Percentiles rank a stretch among this genome's conserved stretches.
These are phyloP conservation scores for Selenicereus undatus DNA, from an alignment of 148 eudicot genomes.

Conservation along the genomic window DNA sequence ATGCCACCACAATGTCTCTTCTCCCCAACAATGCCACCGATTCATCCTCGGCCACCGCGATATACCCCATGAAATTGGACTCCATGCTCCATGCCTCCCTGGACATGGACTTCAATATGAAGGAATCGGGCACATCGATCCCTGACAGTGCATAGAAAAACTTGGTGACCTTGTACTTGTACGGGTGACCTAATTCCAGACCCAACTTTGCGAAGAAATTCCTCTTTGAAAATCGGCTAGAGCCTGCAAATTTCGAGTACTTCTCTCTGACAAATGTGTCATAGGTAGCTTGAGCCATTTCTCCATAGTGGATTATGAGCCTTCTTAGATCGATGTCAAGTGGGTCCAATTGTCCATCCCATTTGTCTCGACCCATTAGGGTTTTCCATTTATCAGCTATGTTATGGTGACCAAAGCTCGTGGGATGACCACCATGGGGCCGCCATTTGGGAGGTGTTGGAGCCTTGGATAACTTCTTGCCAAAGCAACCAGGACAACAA, in stretches of 20 bases:
- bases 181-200: conserved; percentile 25
- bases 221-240: conserved; percentile 35
- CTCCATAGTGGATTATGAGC: conserved; percentile 69
- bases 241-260: conserved; percentile 52
- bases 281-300: conserved; percentile 67
- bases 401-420: conserved; percentile 6
- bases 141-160: conserved; percentile 53
- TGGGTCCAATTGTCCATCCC: conserved; percentile 67
- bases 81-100: conserved; percentile 54
- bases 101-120: conserved; percentile 40
- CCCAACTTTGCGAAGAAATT: conserved; percentile 43
- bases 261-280: conserved; percentile 51
- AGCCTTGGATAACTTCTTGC: neutral
- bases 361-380: conserved; percentile 58
- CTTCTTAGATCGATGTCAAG: conserved; percentile 59
- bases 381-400: conserved; percentile 57
- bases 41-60: conserved; percentile 59
- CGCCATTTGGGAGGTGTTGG: neutral
- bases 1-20: conserved; percentile 63
- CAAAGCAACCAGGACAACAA: neutral
- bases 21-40: conserved; percentile 46
- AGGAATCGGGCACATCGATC: conserved; percentile 30
- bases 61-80: conserved; percentile 71
- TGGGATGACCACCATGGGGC: neutral
- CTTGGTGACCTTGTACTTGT: conserved; percentile 36